Conservation (phyloP, 306 rosid genomes). For the Casuarina equisetifolia region DNA sequence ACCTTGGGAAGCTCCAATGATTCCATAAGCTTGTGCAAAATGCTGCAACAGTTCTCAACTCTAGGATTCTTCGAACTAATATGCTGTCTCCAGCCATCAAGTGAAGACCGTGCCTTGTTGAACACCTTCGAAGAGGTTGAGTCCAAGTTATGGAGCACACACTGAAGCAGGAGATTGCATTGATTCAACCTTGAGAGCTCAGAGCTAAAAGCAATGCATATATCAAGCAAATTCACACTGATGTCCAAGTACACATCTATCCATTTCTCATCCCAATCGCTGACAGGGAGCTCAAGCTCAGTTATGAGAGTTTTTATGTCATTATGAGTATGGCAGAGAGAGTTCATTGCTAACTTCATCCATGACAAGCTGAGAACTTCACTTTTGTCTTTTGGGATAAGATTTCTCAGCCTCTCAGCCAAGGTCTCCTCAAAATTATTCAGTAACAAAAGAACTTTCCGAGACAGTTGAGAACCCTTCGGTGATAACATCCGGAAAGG, state of each 20-base stretch:
- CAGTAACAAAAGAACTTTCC: slow-evolving; percentile 43
- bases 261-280: slow-evolving; percentile 88
- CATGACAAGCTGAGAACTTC: slow-evolving; percentile 76
- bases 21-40: slow-evolving; percentile 53
- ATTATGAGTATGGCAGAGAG: slow-evolving; percentile 58
- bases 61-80: slow-evolving; percentile 49
- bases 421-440: slow-evolving; percentile 63
- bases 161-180: slow-evolving; percentile 61
- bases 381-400: slow-evolving; percentile 55
- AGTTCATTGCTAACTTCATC: slow-evolving; percentile 72
- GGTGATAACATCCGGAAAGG: slow-evolving; percentile 64
- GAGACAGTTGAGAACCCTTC: slow-evolving; percentile 61
- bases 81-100: slow-evolving; percentile 69
- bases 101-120: slow-evolving; percentile 49
- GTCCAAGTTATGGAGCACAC: slow-evolving; percentile 56
- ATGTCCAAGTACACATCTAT: slow-evolving; percentile 76
- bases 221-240: slow-evolving; percentile 73
- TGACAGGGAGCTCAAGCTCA: slow-evolving; percentile 66
- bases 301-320: slow-evolving; percentile 53
- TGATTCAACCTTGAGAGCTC: slow-evolving; percentile 78
- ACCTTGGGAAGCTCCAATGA: slow-evolving; percentile 79
- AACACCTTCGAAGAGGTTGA: slow-evolving; percentile 51
- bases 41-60: slow-evolving; percentile 49
- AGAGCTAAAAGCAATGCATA: slow-evolving; percentile 72
- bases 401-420: slow-evolving; percentile 62